Evolutionary conservation across 2,329 filamentous ascomycete species (phyloP).

Genomic region (Verticillium nonalfalfae): DNA sequence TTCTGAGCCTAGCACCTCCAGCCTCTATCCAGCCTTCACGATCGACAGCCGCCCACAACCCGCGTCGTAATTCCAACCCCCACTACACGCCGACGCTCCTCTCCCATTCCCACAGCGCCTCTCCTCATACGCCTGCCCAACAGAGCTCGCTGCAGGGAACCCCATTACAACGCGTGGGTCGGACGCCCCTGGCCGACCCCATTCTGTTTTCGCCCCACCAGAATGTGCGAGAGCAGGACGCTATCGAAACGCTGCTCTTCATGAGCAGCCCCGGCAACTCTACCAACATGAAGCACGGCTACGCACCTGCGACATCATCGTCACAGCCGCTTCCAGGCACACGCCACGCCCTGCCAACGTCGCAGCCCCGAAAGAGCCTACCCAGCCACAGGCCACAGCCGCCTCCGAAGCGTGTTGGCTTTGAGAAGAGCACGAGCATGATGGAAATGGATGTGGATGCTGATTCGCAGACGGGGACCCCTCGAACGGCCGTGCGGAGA

Average conservation of each 20-base stretch:
- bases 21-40: conserved; percentile 47
- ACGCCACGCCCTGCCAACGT: conserved; percentile 36
- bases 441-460: conserved; percentile 38
- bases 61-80: conserved; percentile 44
- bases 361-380: conserved; percentile 43
- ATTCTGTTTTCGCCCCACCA: conserved; percentile 65
- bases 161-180: conserved; percentile 23
- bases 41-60: conserved; percentile 26
- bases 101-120: conserved; percentile 40
- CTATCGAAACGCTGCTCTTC: conserved; percentile 72
- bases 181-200: conserved; percentile 36
- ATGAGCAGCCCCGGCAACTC: conserved; percentile 76
- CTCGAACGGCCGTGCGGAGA: conserved; percentile 20
- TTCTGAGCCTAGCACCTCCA: conserved; percentile 41
- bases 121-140: conserved; percentile 23
- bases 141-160: conserved; percentile 15
- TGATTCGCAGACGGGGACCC: conserved; percentile 27
- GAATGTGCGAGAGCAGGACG: conserved; percentile 69
- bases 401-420: conserved; percentile 37
- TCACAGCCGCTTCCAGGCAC: conserved; percentile 4
- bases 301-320: conserved; percentile 34
- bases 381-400: conserved; percentile 39
- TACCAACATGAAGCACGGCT: conserved; percentile 51
- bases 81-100: conserved; percentile 42
- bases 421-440: conserved; percentile 36